Base-by-base conservation (phyloP, 2,329 filamentous ascomycete genomes). In the Cadophora sp. region DNA sequence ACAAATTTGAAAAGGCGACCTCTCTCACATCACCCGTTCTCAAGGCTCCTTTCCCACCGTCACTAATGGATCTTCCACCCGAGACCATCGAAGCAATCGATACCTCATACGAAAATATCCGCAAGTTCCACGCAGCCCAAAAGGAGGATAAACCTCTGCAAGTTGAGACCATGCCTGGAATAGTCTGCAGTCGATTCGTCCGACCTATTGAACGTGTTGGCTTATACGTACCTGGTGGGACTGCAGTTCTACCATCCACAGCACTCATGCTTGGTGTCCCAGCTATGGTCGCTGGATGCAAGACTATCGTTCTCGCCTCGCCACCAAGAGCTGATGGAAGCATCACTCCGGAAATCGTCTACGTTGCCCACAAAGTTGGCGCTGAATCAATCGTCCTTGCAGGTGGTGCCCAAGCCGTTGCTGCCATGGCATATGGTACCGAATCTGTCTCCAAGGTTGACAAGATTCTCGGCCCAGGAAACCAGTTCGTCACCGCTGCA, bases 211-310 rank as follows among this genome's bases (percentile, higher is more conserved):
- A 98, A 81, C 87, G 94, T 46, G 96, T 99, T n/a, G 96, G 96
- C 71, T 85, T 97, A 6, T 99, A 99, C 80, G 91, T 99, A 19
- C 96, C 96, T 7, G 96, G 96, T 67, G 96, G 96, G 70, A 99
- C 96, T 1, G 96, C 96, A 1, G 96, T 99, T n/a, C 85, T 99
- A 50, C 96, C 96, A 14, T 97, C 94, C 66, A 98, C 96, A 8
- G 96, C 96, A 3, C 90, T 99, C 73, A 99, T 99, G 96, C 87
- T 99, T 64, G 96, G 96, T 78, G 96, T 99, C 4, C 96, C 96
- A 8, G 96, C 96, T 69, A 97, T 97, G 92, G 96, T 98, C 8
- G 96, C 96, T 27, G 96, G 96, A 27, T 99, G 96, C 85, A 89
- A 94, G 82, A 97, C 92, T 81, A 97, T 99, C 69, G 92, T 99